A percentile compares a stretch with the other conserved stretches of the same genome.
phyloP scores from a whole-genome alignment of 164 flowering plant genomes.

The Stephania yunnanensis region DNA sequence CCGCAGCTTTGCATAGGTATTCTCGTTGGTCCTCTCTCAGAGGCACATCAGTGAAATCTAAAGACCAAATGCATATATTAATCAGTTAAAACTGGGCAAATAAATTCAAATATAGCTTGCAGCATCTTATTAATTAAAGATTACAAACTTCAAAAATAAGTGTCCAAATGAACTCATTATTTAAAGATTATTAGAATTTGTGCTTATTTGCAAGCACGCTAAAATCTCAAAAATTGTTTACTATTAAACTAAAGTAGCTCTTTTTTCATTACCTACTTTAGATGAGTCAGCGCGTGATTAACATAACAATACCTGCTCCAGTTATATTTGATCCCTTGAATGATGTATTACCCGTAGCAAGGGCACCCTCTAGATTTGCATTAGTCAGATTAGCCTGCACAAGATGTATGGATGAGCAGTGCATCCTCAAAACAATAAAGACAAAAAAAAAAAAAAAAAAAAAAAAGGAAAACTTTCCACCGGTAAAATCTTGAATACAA shows the following conservation, averaged over 20 bases:
- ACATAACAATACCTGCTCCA: conserved; percentile 63
- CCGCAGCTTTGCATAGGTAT: conserved; percentile 86
- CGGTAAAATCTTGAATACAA: too few species aligned
- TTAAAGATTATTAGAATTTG: too few species aligned
- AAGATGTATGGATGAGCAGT: background rate
- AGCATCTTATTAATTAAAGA: background rate
- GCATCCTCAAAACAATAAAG: too few species aligned
- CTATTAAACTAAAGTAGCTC: conserved; percentile 4
- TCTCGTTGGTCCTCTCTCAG: conserved; percentile 85
- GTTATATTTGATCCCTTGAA: conserved; percentile 70
- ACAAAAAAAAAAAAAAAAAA: too few species aligned
- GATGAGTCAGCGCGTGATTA: background rate
- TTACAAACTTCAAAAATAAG: too few species aligned
- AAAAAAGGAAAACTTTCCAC: too few species aligned
- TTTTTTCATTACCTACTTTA: background rate
- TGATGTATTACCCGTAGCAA: conserved; percentile 89
- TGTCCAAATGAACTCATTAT: background rate
- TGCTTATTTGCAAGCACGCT: background rate
- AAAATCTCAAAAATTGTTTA: background rate
- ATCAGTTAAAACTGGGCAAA: conserved; percentile 8
- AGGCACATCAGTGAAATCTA: conserved; percentile 94
- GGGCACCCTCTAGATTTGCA: conserved; percentile 94
- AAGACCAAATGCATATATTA: background rate
- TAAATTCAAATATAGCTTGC: background rate
- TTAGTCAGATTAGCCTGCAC: conserved; percentile 77